Conservation (phyloP, 108 stramenopile species). For the Nitzschia sp. region DNA sequence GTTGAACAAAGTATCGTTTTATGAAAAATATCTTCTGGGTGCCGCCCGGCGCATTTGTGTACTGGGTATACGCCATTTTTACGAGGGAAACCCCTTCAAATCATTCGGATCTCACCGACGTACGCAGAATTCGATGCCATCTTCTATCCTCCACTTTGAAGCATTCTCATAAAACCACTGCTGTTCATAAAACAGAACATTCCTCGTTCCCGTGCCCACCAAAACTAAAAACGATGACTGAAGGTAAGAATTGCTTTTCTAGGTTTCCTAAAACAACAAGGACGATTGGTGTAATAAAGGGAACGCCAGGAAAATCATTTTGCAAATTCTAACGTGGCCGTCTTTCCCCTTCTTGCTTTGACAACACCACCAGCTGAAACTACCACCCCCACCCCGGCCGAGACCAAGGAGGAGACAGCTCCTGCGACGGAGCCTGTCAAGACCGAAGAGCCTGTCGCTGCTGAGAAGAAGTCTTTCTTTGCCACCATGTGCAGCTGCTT, state of each 20-base stretch:
- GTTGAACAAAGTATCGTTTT: no score
- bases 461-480: constrained; percentile 17
- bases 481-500: constrained; percentile 25
- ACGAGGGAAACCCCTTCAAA: neutral
- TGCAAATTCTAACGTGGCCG: no score
- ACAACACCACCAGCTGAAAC: constrained; percentile 9
- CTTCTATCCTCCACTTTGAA: no score
- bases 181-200: no score
- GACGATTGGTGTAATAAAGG: no score
- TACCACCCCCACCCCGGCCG: neutral
- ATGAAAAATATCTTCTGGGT: no score
- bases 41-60: constrained; percentile 1
- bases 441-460: neutral
- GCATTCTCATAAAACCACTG: constrained; percentile 1
- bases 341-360: no score
- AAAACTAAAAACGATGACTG: no score
- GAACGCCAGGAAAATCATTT: no score
- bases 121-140: neutral
- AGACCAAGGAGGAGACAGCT: neutral
- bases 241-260: no score
- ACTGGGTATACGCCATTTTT: constrained; percentile 6
- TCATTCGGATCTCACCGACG: neutral
- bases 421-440: constrained; percentile 13
- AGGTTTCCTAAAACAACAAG: no score
- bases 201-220: no score